phyloP scores from a whole-genome alignment of 345 rosid species.

The Brassica nigra region DNA sequence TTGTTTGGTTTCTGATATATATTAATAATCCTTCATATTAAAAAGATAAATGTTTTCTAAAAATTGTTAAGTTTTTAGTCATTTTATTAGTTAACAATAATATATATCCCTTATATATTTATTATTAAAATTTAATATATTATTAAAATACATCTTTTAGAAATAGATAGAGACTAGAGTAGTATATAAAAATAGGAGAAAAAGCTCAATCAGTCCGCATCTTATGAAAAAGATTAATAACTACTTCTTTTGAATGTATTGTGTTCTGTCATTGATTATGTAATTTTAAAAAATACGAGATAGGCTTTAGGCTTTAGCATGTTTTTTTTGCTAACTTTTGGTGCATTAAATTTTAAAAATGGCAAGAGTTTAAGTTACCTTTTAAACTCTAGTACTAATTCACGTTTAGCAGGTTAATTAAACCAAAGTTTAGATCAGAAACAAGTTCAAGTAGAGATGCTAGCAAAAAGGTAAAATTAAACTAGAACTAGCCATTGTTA shows the following conservation, averaged over 20 bases:
- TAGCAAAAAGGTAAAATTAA: not conserved
- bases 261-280: not conserved
- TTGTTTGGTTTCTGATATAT: not conserved
- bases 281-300: too few relatives aligned
- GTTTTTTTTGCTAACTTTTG: not conserved
- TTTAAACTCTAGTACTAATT: not conserved
- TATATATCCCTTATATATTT: too few relatives aligned
- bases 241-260: not conserved
- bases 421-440: not conserved
- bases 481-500: not conserved
- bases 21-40: not conserved
- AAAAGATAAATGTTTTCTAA: not conserved
- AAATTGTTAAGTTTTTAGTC: too few relatives aligned
- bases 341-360: not conserved
- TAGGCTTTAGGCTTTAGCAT: too few relatives aligned
- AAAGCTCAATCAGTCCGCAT: too few relatives aligned
- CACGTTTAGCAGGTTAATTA: not conserved
- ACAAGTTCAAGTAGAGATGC: not conserved
- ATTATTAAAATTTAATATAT: too few relatives aligned
- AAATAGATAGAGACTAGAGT: not conserved
- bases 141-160: not conserved
- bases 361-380: not conserved
- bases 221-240: too few relatives aligned
- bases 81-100: too few relatives aligned
- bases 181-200: too few relatives aligned